These are phyloP conservation scores for Chamaecyparis obtusa DNA, from an alignment of 75 land plant genomes.

Conservation along the genomic window DNA sequence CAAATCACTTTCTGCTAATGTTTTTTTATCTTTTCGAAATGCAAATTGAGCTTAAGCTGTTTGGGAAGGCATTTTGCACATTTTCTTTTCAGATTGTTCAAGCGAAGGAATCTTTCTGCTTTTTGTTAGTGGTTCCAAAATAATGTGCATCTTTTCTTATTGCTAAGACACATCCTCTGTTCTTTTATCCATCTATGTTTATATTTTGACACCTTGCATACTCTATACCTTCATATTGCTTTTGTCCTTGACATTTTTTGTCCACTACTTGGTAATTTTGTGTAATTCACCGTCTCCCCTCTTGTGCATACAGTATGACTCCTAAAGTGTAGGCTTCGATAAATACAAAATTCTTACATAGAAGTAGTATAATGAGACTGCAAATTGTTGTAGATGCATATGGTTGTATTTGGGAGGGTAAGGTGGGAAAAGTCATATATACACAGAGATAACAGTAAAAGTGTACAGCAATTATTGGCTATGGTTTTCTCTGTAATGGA, in stretches of 20 bases:
- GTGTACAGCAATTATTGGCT: not conserved
- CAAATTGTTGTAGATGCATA: not conserved
- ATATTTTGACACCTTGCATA: not conserved
- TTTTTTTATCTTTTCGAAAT: not conserved
- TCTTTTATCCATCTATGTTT: not conserved
- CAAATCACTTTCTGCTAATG: not conserved
- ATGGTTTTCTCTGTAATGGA: not conserved
- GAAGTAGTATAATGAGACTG: not conserved
- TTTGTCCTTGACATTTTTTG: not conserved
- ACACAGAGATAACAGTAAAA: not conserved
- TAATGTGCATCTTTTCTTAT: not conserved
- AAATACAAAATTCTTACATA: not conserved
- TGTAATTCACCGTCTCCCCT: not conserved
- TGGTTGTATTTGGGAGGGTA: not conserved
- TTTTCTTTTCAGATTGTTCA: not conserved
- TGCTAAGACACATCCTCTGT: not conserved
- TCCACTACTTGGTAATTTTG: not conserved
- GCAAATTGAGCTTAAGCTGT: not conserved
- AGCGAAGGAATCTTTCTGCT: not conserved
- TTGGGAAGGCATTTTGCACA: constrained; percentile 1
- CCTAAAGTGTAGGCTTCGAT: not conserved
- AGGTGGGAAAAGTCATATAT: not conserved
- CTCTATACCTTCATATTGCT: not conserved
- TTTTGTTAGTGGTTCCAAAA: not conserved
- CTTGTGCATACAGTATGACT: not conserved